Conservation (phyloP, 2,329 filamentous ascomycete species). For the Massarina eburnea region DNA sequence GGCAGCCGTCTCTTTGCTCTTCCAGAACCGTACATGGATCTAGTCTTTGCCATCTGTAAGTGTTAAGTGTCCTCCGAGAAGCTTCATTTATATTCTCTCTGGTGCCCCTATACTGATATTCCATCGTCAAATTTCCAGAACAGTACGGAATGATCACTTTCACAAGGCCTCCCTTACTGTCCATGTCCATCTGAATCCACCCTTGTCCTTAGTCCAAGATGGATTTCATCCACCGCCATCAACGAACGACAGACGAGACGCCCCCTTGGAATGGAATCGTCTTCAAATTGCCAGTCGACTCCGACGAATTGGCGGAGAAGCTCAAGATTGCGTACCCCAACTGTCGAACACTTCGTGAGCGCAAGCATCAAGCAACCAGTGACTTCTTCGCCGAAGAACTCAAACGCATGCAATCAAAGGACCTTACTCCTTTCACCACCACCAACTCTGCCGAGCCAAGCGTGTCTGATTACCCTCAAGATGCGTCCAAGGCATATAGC, state of each 20-base stretch:
- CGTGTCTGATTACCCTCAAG: not conserved
- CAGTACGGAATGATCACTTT: not conserved
- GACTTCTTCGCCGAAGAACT: conserved; percentile 28
- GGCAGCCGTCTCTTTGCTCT: not conserved
- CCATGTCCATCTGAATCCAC: not conserved
- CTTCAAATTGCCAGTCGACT: conserved; percentile 24
- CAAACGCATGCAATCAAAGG: conserved; percentile 14
- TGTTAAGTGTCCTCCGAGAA: no score
- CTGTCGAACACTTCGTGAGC: conserved; percentile 20
- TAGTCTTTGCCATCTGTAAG: not conserved
- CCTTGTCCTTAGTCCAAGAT: not conserved
- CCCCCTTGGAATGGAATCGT: conserved; percentile 29
- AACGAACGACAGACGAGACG: conserved; percentile 21
- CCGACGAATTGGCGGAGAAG: conserved; percentile 25
- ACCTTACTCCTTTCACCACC: not conserved
- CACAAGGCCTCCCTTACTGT: not conserved
- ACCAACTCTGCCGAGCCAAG: not conserved
- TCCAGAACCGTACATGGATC: not conserved
- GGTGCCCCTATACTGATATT: not conserved
- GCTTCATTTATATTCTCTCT: not conserved
- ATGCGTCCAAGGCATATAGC: conserved; percentile 1
- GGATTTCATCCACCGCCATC: conserved; percentile 18
- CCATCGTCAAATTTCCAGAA: not conserved
- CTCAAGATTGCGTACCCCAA: conserved; percentile 23
- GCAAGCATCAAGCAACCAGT: conserved; percentile 32